Percentiles rank a stretch among this genome's conserved stretches.
Conservation (phyloP, 164 flowering plant species). For the Taxillus chinensis region DNA sequence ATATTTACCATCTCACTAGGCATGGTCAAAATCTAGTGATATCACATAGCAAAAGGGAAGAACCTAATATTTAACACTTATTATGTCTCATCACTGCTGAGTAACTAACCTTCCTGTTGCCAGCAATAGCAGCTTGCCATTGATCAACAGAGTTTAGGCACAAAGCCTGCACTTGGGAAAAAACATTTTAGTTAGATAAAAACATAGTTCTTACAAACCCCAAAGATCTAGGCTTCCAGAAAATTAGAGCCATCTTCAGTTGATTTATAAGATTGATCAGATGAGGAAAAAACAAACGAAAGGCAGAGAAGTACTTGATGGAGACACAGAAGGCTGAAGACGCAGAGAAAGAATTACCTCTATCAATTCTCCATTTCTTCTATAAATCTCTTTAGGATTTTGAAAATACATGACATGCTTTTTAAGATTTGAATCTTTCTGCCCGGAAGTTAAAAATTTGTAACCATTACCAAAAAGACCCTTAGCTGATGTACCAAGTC, state of each 20-base stretch:
- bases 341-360: slow-evolving; percentile 43
- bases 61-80: too few species aligned
- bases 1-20: background rate
- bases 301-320: background rate
- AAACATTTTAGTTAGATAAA: background rate
- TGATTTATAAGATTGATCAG: background rate
- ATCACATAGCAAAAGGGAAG: background rate
- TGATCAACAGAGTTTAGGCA: slow-evolving; percentile 72
- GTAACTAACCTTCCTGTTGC: slow-evolving; percentile 64
- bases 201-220: background rate
- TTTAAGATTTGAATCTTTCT: slow-evolving; percentile 18
- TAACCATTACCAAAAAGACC: slow-evolving; percentile 24
- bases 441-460: slow-evolving; percentile 27
- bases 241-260: background rate
- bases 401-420: slow-evolving; percentile 35
- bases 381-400: slow-evolving; percentile 55
- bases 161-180: slow-evolving; percentile 47
- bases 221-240: background rate
- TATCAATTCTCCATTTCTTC: slow-evolving; percentile 80
- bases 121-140: slow-evolving; percentile 71
- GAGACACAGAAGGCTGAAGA: background rate
- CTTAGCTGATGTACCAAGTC: slow-evolving; percentile 24
- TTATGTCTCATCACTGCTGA: too few species aligned
- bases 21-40: background rate
- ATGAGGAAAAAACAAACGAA: background rate